Evolutionary conservation across 805 yeast genomes (phyloP), one percentile per base, ranked within the genome.

Genomic region (Ogataea naganishii): DNA sequence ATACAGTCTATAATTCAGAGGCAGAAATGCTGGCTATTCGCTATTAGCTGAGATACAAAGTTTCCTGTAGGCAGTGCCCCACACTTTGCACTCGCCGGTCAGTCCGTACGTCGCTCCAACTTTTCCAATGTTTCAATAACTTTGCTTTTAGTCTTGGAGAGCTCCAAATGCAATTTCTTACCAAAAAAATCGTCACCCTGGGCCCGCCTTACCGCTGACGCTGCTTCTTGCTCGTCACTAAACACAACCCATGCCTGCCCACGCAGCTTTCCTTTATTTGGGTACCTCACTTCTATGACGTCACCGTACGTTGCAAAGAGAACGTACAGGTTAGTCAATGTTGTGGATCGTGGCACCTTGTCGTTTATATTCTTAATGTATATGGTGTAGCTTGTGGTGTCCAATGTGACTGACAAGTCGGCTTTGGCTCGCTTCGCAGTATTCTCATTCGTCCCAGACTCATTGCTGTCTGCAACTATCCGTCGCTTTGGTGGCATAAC

Each of bases 221-320:
- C 57, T 0, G 86, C 76, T 24, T 66, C 69, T 14, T 63, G 64
- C 1, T 58, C 34, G 15, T 66, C 62, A 20, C 67, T 60, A 39
- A 75, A 62, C 2, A 69, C 56, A 3, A 80, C 50, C 57, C 78
- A 80, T 0, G 85, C 86, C 44, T 77, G 84, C 0, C 85, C 86
- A 33, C 82, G 58, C 39, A 64, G 52, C 33, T 58, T 64, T 32
- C 60, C 60, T 21, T 62, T 49, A 30, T 63, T 59, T 16, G 66
- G 47, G 27, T 61, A 51, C 8, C 36, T 51, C 8, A 81, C 60
- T 8, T 69, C 66, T 4, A 79, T 46, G 3, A 81, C 69, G 44
- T 78, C 85, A 0, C 85, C 86, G 48, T 64, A 78, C 1, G 75
- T 66, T 10, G 77, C 58, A 40, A 77, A 78, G 5, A 79, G 45